Base-by-base conservation (phyloP, 441 rosid genomes). In the Melastoma candidum region DNA sequence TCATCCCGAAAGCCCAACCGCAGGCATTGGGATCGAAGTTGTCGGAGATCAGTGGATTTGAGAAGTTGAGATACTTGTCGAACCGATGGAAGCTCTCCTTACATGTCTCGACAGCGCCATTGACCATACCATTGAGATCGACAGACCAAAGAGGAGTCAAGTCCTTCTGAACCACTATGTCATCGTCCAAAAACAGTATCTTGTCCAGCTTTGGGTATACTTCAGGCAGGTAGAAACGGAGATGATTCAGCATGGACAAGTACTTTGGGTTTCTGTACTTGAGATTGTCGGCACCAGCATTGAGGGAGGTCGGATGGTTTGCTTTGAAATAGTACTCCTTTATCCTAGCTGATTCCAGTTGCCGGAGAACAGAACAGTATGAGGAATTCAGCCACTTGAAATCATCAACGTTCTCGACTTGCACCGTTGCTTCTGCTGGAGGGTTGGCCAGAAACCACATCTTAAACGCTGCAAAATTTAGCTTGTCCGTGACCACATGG, bases 1-100 rank as follows among this genome's bases (percentile, higher is more conserved):
- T 92, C 98, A 88, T 92, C 25, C 98, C 98, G 68, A 79, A 92
- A 53, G 98, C 97, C 96, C 98, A 92, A 45, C 96, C 96, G 64
- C 98, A 87, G 56, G 98, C 84, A 54, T 76, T 72, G 32, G 90
- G 77, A 59, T 74, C 67, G 32, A 92, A 92, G 63, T 85, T 85
- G 60, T 80, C 81, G 6, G 69, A 57, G 46, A 92, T 85, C 57
- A 69, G 71, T 26, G 98, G 98, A 65, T 87, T 82, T 4, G 95
- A 82, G 72, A 87, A 92, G 85, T 92, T 87, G 50, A 92, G 96
- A 73, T 92, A 92, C 83, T 92, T 92, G 58, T 92, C 98, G 51
- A 87, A 85, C 75, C 96, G 82, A 75, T 92, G 98, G 69, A 92
- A 92, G 71, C 94, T 92, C 80, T 85, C 96, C 75, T 92, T 92